These are phyloP conservation scores for Venturia pyrina DNA, from an alignment of 2,329 filamentous ascomycete species.

Conservation along the genomic window DNA sequence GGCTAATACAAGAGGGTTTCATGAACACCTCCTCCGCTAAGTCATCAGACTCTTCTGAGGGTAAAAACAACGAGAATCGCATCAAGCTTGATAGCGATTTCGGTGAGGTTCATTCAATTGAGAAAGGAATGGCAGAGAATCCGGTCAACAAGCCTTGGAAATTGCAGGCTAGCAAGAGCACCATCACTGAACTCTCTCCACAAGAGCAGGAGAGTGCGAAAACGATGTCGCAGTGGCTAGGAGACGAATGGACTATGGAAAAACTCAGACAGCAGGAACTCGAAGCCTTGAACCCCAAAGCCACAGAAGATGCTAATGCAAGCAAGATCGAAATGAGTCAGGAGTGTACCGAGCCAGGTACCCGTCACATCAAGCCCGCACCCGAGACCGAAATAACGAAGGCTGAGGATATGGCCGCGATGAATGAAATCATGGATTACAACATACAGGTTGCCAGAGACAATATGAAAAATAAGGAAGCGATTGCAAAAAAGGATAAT, in stretches of 20 bases:
- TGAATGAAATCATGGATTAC: neutral
- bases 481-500: neutral
- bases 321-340: neutral
- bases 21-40: neutral
- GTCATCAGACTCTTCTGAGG: neutral
- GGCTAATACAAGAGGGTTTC: conserved; percentile 8
- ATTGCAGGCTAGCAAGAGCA: neutral
- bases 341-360: neutral
- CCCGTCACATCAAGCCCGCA: neutral
- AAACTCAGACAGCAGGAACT: neutral
- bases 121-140: neutral
- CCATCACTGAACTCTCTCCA: neutral
- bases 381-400: neutral
- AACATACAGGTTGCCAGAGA: neutral
- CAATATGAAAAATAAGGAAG: neutral
- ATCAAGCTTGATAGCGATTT: conserved; percentile 6
- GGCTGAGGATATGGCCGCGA: neutral
- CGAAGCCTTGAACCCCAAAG: neutral
- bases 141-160: neutral
- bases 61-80: neutral
- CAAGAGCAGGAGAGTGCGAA: neutral
- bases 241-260: conserved; percentile 1
- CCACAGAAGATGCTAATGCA: neutral
- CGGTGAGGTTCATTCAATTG: neutral
- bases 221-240: neutral